Conservation (phyloP, 1,284 basidiomycete genomes). For the Rhodotorula sp. region DNA sequence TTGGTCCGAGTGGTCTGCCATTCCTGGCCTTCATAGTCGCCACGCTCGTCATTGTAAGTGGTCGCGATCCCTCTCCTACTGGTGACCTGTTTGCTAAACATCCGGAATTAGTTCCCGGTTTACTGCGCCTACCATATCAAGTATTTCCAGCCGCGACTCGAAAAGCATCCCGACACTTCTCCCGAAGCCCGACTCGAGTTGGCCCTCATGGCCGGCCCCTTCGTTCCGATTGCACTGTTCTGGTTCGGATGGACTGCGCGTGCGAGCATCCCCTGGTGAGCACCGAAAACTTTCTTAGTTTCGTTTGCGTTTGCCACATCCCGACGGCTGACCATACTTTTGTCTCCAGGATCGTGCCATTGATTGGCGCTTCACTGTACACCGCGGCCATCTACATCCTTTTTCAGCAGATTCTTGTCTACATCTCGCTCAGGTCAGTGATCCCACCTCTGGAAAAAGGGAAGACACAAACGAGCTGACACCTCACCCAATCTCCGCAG, state of each 20-base stretch:
- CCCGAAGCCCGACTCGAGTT: conserved; percentile 35
- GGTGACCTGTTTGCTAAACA: background rate
- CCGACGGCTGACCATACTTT: background rate
- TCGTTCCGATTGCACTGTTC: conserved; percentile 27
- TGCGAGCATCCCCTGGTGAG: no score
- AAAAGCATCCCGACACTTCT: conserved; percentile 20
- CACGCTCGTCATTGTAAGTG: background rate
- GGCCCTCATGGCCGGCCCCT: conserved; percentile 20
- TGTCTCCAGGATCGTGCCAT: conserved; percentile 23
- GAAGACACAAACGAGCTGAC: no score
- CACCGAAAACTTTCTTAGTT: no score
- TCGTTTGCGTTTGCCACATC: no score
- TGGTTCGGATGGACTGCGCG: conserved; percentile 36
- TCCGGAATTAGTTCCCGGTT: conserved; percentile 18
- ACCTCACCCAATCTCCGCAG: no score
- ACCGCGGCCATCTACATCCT: conserved; percentile 18
- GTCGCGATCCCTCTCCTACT: no score
- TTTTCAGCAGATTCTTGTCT: conserved; percentile 14
- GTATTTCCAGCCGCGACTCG: conserved; percentile 22
- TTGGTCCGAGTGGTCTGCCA: conserved; percentile 20
- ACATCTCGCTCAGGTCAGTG: conserved; percentile 52
- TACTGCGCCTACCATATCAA: conserved; percentile 34
- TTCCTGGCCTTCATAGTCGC: conserved; percentile 28
- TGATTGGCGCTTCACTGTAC: conserved; percentile 35
- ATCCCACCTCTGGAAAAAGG: no score